Evolutionary conservation across 2,329 filamentous ascomycete genomes (phyloP), one percentile per base, ranked within the genome.

Genomic region (Thielaviopsis musarum): DNA sequence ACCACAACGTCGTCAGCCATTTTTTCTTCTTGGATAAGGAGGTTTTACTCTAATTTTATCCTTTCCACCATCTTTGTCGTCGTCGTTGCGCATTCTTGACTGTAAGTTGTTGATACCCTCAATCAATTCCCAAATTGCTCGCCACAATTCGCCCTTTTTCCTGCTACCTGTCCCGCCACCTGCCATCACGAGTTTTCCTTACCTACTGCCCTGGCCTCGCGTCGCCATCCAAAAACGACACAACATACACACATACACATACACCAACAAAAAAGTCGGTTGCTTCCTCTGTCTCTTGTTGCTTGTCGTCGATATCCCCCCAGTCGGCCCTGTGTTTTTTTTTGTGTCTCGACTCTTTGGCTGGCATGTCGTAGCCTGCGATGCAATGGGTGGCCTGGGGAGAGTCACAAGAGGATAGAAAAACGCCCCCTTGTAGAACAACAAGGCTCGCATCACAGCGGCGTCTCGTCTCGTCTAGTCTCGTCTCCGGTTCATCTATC

Each of bases 11-110:
- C 56, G 45, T 48, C 56, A 56, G 52, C 48, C 57, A 56, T 41
- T 59, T 52, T 59, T 45, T n/a, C 17, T 60, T 56, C 51, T 59
- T 60, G 53, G 60, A 61, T 61, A 61, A 59, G 51, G 60, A 59
- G 53, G 57, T 45, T 45, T 6, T 45, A 34, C 10, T 34, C 30
- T 45, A 61, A 38, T 55, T 57, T 59, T 57, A 61, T 58, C 57
- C 60, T 57, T 61, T 59, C 59, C 49, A 38, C 59, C 34, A 38
- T 54, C 34, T 49, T 61, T 53, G 45, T 61, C 54, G 38, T 24
- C 28, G 22, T 57, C 57, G 53, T 59, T 53, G 57, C 54, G 60
- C 60, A 59, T 59, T 56, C 54, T 56, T 57, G 24, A 61, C 49
- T 57, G 57, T 59, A 59, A 61, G 57, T 59, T 17, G 21, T 45